Base-by-base conservation (phyloP, 1,284 basidiomycete genomes). In the Athelia psychrophila region DNA sequence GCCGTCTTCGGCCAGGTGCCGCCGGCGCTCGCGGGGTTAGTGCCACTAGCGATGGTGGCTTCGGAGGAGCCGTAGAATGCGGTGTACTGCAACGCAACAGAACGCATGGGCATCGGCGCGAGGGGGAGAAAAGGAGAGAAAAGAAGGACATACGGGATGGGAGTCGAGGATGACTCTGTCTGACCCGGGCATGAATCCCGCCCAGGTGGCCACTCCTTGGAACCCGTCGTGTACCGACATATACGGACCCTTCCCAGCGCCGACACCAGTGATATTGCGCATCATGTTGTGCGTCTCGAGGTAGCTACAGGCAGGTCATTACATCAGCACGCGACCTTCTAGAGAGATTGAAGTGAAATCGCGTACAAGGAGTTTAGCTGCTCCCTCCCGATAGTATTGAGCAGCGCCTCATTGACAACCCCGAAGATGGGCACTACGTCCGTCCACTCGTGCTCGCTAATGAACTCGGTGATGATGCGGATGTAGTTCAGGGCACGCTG, bases 401-500 rank as follows among this genome's bases (percentile, higher is more conserved):
- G 60, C 42, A 73, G 69, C 15, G 70, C 60, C 63, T 86, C 84
- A 59, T 86, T 84, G 47, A 80, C 71, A 51, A 86, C 69, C 16
- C 83, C 80, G 50, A 89, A 86, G 72, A 90, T 79, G 13, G 77
- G 74, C n/a, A 92, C 78, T 30, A 91, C 81, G 60, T 86, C 74
- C 45, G 68, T 67, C 61, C 89, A 89, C 59, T 90, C 75, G 0
- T 81, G 80, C 63, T 91, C 87, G 5, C 81, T 79, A 60, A 92
- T 84, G 70, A 90, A 91, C 69, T 93, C 81, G 24, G 85, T 78
- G 36, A 93, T 64, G 51, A 84, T 79, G 46, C 89, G 80, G 56
- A 91, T 83, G 65, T 88, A 85, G 60, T 90, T 83, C 47, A 92
- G 72, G n/a, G 84, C 77, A 30, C 91, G 80, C 61, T 92, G 83